Conservation (phyloP, 2,329 filamentous ascomycete genomes). For the Malbranchea zuffiana region DNA sequence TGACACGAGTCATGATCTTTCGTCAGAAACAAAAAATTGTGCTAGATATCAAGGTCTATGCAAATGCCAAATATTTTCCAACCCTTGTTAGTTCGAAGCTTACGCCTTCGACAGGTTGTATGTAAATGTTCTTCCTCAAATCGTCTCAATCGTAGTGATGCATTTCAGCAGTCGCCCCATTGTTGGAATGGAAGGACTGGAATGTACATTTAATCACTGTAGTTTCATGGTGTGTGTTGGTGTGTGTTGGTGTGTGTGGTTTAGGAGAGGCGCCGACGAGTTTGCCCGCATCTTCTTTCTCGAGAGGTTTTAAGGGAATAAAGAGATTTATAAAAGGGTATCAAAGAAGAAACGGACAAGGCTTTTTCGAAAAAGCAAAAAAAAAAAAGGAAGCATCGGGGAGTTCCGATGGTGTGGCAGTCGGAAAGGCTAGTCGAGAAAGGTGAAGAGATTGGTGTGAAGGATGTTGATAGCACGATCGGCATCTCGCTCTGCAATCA, state of each 20-base stretch:
- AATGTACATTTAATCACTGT: conserved; percentile 4
- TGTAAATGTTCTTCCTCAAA: no score
- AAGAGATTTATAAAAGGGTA: conserved; percentile 7
- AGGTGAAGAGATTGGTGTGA: conserved; percentile 93
- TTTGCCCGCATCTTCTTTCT: no score
- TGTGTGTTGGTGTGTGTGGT: no score
- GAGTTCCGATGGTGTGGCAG: not conserved
- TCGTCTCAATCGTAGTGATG: conserved; percentile 2
- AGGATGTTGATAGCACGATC: conserved; percentile 90
- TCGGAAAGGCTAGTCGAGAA: conserved; percentile 63
- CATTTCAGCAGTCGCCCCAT: conserved; percentile 9
- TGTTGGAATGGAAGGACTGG: conserved; percentile 13
- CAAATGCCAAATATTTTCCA: not conserved
- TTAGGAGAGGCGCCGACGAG: no score
- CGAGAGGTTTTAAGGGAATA: no score
- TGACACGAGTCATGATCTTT: conserved; percentile 1
- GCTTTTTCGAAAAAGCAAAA: no score
- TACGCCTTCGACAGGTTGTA: conserved; percentile 13
- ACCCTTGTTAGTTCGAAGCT: conserved; percentile 15
- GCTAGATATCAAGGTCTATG: no score
- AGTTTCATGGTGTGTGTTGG: not conserved
- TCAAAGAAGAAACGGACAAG: no score
- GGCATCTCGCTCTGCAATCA: conserved; percentile 84
- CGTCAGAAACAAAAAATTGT: no score
- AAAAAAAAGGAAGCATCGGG: conserved; percentile 2